Evolutionary conservation across 2,329 filamentous ascomycete species (phyloP), one percentile per base, ranked within the genome.

Genomic region (Ilyonectria robusta): DNA sequence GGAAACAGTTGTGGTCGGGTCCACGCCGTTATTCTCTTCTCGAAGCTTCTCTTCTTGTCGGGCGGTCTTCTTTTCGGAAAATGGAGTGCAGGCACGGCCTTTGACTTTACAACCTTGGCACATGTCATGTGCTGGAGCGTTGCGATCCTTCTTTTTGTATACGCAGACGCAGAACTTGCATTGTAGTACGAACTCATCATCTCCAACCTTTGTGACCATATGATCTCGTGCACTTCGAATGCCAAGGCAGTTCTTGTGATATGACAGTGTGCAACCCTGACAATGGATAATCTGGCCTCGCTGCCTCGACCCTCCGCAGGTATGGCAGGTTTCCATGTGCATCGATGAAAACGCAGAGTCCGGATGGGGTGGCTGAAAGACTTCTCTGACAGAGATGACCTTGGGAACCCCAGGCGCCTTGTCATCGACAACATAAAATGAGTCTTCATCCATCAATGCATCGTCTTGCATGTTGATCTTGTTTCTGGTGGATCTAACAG

Each of bases 201-300:
- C 84, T 2, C 85, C 91, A 59, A 98, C 81, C 78, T 98, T 99
- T 26, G 94, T 98, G 10, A 94, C 94, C 40, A 96, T 83, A 78
- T 98, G 96, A n/a, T 97, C 94, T 67, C 96, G 88, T 13, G 79
- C 84, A 58, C 87, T 88, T 56, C 96, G 89, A 55, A 86, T 84
- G 1, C 95, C 94, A 31, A 99, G 85, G 76, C 96, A 99, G 46
- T 82, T 83, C 78, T 93, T 94, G 81, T 99, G 96, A 72, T 94
- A 97, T 0, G 93, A 87, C 54, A 91, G 85, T 2, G 92, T 94
- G 78, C 96, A 99, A 33, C 96, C 96, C 81, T 99, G 97, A 73
- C 96, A 99, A 76, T 92, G 91, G 37, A 99, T 87, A 26, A 99
- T 84, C 44, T 88, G 84, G 1, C 93, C 94, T 17, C 79, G 81